Conservation (phyloP, 2,329 filamentous ascomycete species). For the Lojkania enalia region DNA sequence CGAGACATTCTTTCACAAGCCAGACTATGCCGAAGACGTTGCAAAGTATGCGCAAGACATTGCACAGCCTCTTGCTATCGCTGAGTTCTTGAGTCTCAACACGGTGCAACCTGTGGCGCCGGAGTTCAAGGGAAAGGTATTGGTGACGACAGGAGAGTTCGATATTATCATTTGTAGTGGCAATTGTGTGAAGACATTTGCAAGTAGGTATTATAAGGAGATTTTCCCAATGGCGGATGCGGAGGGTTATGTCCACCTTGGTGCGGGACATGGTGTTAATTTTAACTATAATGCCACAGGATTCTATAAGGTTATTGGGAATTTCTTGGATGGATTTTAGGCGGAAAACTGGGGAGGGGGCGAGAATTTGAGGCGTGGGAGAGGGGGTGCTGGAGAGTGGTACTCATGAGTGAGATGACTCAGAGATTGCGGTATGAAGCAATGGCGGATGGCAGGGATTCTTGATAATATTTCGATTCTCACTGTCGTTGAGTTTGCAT, state of each 20-base stretch:
- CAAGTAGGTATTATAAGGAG: background rate
- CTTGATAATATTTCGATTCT: no score
- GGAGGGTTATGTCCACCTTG: conserved; percentile 4
- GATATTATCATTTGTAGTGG: conserved; percentile 10
- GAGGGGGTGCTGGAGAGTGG: no score
- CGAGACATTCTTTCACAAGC: conserved; percentile 25
- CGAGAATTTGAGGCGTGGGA: no score
- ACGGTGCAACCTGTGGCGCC: background rate
- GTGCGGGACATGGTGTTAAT: conserved; percentile 12
- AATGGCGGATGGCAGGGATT: no score
- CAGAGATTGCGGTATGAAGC: no score
- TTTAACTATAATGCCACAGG: conserved; percentile 5
- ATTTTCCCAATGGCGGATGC: background rate
- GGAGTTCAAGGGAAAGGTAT: conserved; percentile 5
- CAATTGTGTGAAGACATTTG: conserved; percentile 6
- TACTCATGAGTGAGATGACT: no score
- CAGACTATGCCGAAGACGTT: conserved; percentile 17
- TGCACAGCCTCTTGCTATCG: conserved; percentile 7
- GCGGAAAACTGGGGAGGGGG: no score
- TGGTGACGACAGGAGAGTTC: conserved; percentile 10
- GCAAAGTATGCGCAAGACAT: conserved; percentile 8
- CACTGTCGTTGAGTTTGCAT: no score
- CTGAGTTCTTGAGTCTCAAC: background rate
- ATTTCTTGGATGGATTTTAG: conserved; percentile 8
- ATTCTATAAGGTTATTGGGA: conserved; percentile 2